Evolutionary conservation across 805 yeast genomes (phyloP).

Genomic region (Saccharomycopsis fibuligera): DNA sequence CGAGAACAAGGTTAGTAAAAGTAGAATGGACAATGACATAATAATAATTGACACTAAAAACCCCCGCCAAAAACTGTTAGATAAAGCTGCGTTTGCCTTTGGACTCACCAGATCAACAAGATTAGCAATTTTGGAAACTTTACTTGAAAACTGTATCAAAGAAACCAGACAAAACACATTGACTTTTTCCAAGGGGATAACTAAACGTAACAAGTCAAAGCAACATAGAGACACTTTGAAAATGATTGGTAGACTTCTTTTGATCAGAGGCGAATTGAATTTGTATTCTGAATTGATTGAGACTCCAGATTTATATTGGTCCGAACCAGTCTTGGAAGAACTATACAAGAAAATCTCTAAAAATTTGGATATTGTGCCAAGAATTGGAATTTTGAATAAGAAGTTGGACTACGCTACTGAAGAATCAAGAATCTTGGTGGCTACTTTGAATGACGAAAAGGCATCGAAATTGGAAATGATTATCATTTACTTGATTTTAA

Average conservation of each 20-base stretch:
- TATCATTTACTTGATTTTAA: slow-evolving; percentile 72
- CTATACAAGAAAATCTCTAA: slow-evolving; percentile 67
- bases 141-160: slow-evolving; percentile 62
- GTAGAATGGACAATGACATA: slow-evolving; percentile 54
- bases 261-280: slow-evolving; percentile 76
- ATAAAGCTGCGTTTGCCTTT: slow-evolving; percentile 83
- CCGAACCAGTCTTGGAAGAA: slow-evolving; percentile 77
- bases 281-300: slow-evolving; percentile 73
- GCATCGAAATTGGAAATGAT: slow-evolving; percentile 82
- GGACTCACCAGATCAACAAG: slow-evolving; percentile 85
- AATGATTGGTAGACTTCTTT: slow-evolving; percentile 67
- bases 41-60: slow-evolving; percentile 54
- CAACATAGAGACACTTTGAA: slow-evolving; percentile 45
- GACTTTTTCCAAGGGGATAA: slow-evolving; percentile 43
- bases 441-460: slow-evolving; percentile 69
- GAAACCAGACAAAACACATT: slow-evolving; percentile 61
- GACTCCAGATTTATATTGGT: slow-evolving; percentile 91
- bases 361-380: slow-evolving; percentile 65
- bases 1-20: slow-evolving; percentile 23
- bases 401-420: slow-evolving; percentile 89
- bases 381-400: slow-evolving; percentile 74
- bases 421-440: slow-evolving; percentile 71
- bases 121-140: slow-evolving; percentile 69
- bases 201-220: slow-evolving; percentile 21
- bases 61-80: slow-evolving; percentile 46